phyloP scores from a whole-genome alignment of 768 basidiomycete genomes.

The Podaxis sp. region DNA sequence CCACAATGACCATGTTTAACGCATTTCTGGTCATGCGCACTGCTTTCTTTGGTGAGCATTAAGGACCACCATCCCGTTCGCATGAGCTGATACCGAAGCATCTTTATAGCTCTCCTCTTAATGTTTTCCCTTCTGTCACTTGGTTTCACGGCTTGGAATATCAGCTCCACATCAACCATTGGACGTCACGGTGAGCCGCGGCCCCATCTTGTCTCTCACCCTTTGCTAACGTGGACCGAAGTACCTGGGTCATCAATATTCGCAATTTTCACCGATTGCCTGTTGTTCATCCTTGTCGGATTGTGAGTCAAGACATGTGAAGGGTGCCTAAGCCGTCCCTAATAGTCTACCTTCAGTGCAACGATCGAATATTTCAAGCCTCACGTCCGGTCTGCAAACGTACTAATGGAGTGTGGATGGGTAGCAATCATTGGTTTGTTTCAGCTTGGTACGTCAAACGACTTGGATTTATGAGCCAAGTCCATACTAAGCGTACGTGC shows the following conservation, averaged over 20 bases:
- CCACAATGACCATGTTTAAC: slow-evolving; percentile 36
- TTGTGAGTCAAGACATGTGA: slow-evolving; percentile 29
- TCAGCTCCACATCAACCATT: slow-evolving; percentile 35
- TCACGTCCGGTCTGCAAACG: slow-evolving; percentile 37
- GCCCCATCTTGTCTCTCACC: not conserved
- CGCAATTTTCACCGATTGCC: slow-evolving; percentile 46
- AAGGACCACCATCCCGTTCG: not conserved
- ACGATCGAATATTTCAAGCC: slow-evolving; percentile 37
- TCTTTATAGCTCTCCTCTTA: slow-evolving; percentile 41
- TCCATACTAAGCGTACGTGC: not conserved
- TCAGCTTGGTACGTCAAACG: slow-evolving; percentile 45
- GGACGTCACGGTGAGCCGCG: slow-evolving; percentile 32
- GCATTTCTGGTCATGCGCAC: slow-evolving; percentile 58
- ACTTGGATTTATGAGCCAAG: not conserved
- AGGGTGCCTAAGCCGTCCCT: not conserved
- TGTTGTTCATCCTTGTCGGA: slow-evolving; percentile 33
- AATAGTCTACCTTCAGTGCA: slow-evolving; percentile 25
- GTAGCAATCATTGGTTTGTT: slow-evolving; percentile 45
- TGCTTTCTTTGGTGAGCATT: slow-evolving; percentile 53
- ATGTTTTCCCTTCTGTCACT: slow-evolving; percentile 53
- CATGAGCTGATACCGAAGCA: not conserved
- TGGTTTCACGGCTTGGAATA: slow-evolving; percentile 60
- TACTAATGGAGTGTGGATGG: slow-evolving; percentile 59
- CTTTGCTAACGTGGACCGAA: slow-evolving; percentile 18
- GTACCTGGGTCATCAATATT: slow-evolving; percentile 50